Evolutionary conservation across 2,329 filamentous ascomycete genomes (phyloP), one percentile per base, ranked within the genome.

Genomic region (Fonsecaea pugnacius): DNA sequence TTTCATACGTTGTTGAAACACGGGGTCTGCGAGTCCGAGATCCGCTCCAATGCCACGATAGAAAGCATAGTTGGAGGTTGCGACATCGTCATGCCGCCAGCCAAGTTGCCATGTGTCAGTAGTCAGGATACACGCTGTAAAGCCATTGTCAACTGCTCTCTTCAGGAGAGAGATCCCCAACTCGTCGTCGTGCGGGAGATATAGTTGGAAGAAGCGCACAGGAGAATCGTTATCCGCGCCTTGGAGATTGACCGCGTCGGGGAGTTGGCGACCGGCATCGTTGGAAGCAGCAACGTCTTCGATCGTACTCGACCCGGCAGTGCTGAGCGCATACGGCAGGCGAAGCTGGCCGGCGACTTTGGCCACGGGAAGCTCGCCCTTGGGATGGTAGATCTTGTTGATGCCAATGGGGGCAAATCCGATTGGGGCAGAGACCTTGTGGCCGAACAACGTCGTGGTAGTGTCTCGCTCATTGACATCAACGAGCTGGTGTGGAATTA

Each of bases 371-470:
- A 86, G 72, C 71, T 89, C 87, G 43, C 83, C 86, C 0, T 75
- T 72, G 0, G 81, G 79, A 69, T 89, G 80, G 75, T 88, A 89
- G 69, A 89, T 89, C 66, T 84, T 83, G 76, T 89, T 88, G 69
- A 89, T 88, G 4, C 87, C 86, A 32, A 89, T 83, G 0, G 86
- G 86, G 0, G 86, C 84, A 70, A 89, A 87, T n/a, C 85, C 85
- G 57, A 89, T 84, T 0, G 87, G 86, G 0, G 85, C 85, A 1
- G 81, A 78, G 14, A 86, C 82, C 55, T 80, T 79, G 73, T 88
- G 84, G 14, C 86, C 84, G 73, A 88, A 89, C 65, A 89, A 85
- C 3, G 76, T 77, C 12, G 84, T 84, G 1, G 76, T 75, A 0
- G 84, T 87, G 70, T 88, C 85, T 40, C 85, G 82, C 35, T 74